Conservation (phyloP, 306 rosid genomes). For the Cucumis melo region DNA sequence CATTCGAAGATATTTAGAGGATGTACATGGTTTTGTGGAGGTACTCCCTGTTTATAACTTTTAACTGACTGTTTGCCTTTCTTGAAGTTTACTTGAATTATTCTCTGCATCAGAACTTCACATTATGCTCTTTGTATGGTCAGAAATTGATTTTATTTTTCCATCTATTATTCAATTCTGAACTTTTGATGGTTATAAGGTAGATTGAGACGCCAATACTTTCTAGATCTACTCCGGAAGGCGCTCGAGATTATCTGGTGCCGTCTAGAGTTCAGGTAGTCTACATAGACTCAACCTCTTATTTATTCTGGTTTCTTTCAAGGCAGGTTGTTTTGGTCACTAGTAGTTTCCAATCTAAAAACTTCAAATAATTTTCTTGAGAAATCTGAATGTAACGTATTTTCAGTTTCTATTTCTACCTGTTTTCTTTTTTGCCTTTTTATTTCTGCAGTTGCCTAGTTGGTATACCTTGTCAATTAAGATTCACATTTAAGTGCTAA, state of each 20-base stretch:
- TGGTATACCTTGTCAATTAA: neutral
- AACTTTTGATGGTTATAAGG: slow-evolving; percentile 50
- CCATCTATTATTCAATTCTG: slow-evolving; percentile 26
- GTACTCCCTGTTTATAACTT: slow-evolving; percentile 24
- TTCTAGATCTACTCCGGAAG: slow-evolving; percentile 94
- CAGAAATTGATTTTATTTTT: neutral
- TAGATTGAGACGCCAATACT: slow-evolving; percentile 99
- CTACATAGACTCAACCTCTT: neutral
- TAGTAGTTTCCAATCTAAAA: neutral
- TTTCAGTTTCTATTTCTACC: neutral
- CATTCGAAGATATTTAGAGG: slow-evolving; percentile 79
- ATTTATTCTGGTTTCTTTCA: neutral
- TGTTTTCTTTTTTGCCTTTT: neutral
- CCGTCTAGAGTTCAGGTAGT: slow-evolving; percentile 96
- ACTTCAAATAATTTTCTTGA: neutral
- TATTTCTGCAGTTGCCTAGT: neutral
- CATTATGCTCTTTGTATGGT: neutral
- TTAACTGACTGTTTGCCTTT: neutral
- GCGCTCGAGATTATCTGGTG: slow-evolving; percentile 94
- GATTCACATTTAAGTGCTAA: neutral
- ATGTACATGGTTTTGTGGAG: slow-evolving; percentile 80
- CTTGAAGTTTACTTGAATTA: neutral
- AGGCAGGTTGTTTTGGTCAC: neutral
- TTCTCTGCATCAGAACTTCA: neutral
- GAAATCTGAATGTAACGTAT: neutral